A percentile compares a stretch with the other conserved stretches of the same genome.
phyloP scores from a whole-genome alignment of 192 early-diverging fungal species.

The Backusella parvicylindrica region DNA sequence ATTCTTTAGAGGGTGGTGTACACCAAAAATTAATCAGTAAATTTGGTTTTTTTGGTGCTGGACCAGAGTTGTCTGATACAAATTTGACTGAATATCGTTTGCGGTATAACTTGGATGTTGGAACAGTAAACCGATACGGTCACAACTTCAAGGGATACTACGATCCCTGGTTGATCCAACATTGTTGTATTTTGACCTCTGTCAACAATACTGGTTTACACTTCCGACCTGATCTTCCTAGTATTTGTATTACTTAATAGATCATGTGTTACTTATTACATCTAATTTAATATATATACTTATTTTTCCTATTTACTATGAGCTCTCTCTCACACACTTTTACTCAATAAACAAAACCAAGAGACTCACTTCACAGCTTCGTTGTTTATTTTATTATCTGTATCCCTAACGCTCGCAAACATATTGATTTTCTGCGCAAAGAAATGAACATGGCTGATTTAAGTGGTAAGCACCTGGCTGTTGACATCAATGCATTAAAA shows the following conservation, averaged over 20 bases:
- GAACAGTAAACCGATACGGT: background rate
- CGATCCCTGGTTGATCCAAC: background rate
- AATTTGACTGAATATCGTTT: background rate
- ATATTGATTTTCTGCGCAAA: background rate
- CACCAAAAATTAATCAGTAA: background rate
- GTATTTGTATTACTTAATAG: too few species aligned
- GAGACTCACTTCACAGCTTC: too few species aligned
- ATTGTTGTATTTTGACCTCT: too few species aligned
- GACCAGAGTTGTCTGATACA: background rate
- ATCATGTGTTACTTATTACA: too few species aligned
- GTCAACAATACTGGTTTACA: too few species aligned
- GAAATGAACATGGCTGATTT: background rate
- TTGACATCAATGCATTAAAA: background rate
- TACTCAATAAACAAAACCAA: too few species aligned
- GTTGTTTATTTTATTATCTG: too few species aligned
- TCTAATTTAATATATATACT: too few species aligned
- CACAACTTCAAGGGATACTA: background rate
- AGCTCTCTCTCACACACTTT: too few species aligned
- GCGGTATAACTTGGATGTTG: background rate
- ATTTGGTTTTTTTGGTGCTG: background rate
- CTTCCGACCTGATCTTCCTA: too few species aligned
- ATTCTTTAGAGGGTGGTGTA: background rate
- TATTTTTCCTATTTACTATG: too few species aligned
- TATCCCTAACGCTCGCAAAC: too few species aligned
- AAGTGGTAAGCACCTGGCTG: background rate